These are phyloP conservation scores for Hortiboletus rubellus DNA, from an alignment of 1,284 basidiomycete genomes.

Conservation along the genomic window DNA sequence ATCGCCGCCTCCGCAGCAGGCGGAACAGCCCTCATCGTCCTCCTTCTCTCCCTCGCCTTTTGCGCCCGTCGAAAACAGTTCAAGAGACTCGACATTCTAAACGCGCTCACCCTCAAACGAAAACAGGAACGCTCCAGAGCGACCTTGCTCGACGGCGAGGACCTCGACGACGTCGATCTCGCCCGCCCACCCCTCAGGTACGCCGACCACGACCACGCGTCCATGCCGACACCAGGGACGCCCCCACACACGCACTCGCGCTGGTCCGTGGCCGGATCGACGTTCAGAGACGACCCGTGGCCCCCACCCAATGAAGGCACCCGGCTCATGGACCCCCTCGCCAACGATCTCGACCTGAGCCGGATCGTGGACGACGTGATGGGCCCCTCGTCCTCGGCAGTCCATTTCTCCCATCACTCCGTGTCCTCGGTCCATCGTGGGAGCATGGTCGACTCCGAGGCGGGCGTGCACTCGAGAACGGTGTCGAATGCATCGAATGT, in stretches of 20 bases:
- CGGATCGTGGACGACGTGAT: constrained; percentile 54
- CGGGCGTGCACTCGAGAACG: constrained; percentile 13
- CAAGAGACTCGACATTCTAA: constrained; percentile 42
- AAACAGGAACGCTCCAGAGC: constrained; percentile 40
- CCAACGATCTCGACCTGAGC: constrained; percentile 38
- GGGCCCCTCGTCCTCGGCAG: constrained; percentile 37
- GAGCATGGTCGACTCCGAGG: constrained; percentile 10
- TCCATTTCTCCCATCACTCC: constrained; percentile 26
- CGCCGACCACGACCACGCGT: constrained; percentile 27
- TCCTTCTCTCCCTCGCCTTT: constrained; percentile 42
- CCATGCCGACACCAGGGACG: neutral
- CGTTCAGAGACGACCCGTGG: constrained; percentile 54
- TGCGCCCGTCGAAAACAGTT: constrained; percentile 43
- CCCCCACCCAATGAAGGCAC: constrained; percentile 44
- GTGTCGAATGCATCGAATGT: constrained; percentile 23
- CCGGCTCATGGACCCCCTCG: constrained; percentile 46
- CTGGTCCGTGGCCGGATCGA: constrained; percentile 44
- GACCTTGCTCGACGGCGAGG: constrained; percentile 47
- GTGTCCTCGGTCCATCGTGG: constrained; percentile 24
- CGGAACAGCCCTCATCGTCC: constrained; percentile 41
- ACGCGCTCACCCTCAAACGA: constrained; percentile 30
- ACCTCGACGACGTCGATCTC: constrained; percentile 42
- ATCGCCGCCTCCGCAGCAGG: constrained; percentile 50
- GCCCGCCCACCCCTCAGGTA: constrained; percentile 30
- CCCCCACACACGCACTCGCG: neutral